Evolutionary conservation across 73 alveolate species (phyloP).

Genomic region (Urostyla sp.): DNA sequence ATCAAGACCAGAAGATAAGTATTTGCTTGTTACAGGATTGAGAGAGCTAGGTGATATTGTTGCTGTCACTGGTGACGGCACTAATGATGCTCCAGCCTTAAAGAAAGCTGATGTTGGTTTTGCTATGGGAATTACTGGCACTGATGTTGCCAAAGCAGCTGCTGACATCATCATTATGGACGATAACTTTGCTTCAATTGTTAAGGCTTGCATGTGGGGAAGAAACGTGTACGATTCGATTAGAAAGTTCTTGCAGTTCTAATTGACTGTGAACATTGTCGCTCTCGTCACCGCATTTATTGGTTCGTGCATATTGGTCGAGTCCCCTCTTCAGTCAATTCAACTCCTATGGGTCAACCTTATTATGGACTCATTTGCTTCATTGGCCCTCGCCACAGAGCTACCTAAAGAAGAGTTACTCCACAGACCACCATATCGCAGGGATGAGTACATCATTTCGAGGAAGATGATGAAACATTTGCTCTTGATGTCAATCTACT

Average conservation of each 20-base stretch:
- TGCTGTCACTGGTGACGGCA: constrained; percentile 99
- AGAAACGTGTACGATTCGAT: constrained; percentile 91
- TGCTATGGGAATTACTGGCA: constrained; percentile 98
- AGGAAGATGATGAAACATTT: constrained; percentile 91
- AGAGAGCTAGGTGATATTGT: constrained; percentile 93
- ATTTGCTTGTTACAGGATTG: constrained; percentile 93
- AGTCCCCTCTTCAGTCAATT: constrained; percentile 90
- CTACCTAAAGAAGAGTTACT: constrained; percentile 90
- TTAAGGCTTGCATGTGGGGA: constrained; percentile 91
- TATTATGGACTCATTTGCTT: constrained; percentile 89
- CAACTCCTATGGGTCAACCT: constrained; percentile 93
- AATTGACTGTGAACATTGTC: constrained; percentile 93
- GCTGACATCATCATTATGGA: constrained; percentile 95
- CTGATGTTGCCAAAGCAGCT: constrained; percentile 97
- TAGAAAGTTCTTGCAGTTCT: constrained; percentile 90
- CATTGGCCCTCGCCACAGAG: constrained; percentile 95
- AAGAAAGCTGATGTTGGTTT: constrained; percentile 97
- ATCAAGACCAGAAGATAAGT: constrained; percentile 97
- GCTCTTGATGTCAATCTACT: constrained; percentile 76
- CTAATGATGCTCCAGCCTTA: constrained; percentile 99
- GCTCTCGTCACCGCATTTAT: constrained; percentile 85
- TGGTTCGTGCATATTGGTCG: constrained; percentile 87
- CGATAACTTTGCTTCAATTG: constrained; percentile 96
- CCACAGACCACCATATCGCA: constrained; percentile 86
- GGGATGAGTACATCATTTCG: constrained; percentile 88